phyloP scores from a whole-genome alignment of 2,329 filamentous ascomycete species.

The Verticillium zaregamsianum region DNA sequence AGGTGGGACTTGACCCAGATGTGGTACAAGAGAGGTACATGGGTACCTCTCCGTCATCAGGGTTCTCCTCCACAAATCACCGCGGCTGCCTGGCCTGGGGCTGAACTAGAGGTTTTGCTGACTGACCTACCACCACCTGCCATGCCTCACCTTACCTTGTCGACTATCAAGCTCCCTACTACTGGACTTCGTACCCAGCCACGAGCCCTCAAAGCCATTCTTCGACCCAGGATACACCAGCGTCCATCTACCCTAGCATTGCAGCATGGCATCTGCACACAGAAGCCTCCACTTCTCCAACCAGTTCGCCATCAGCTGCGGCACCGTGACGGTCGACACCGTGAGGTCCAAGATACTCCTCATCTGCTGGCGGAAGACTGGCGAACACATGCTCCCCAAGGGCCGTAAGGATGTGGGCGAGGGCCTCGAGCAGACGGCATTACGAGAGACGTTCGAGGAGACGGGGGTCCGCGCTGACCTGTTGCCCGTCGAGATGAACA shows the following conservation, averaged over 20 bases:
- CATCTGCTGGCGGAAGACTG: slow-evolving; percentile 1
- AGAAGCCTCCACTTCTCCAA: slow-evolving; percentile 6
- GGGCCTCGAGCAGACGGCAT: slow-evolving; percentile 7
- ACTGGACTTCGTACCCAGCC: too few species aligned
- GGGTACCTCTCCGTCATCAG: neutral
- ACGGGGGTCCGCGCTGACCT: slow-evolving; percentile 2
- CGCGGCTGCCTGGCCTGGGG: neutral
- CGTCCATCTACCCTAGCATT: too few species aligned
- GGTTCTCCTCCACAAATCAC: neutral
- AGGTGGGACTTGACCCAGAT: neutral
- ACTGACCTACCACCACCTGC: too few species aligned
- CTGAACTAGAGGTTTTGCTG: neutral
- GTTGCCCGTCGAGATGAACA: neutral
- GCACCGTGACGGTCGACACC: slow-evolving; percentile 5
- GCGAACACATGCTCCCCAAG: slow-evolving; percentile 11
- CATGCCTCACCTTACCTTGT: too few species aligned
- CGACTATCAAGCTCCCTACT: too few species aligned
- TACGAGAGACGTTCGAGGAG: slow-evolving; percentile 15
- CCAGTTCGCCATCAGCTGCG: slow-evolving; percentile 7
- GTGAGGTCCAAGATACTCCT: slow-evolving; percentile 3
- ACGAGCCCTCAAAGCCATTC: too few species aligned
- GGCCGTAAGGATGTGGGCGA: slow-evolving; percentile 15
- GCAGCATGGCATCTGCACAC: neutral
- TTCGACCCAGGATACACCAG: too few species aligned
- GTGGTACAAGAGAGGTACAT: neutral